Evolutionary conservation across 169 alveolate species (phyloP).

Genomic region (Eimeria mitis): DNA sequence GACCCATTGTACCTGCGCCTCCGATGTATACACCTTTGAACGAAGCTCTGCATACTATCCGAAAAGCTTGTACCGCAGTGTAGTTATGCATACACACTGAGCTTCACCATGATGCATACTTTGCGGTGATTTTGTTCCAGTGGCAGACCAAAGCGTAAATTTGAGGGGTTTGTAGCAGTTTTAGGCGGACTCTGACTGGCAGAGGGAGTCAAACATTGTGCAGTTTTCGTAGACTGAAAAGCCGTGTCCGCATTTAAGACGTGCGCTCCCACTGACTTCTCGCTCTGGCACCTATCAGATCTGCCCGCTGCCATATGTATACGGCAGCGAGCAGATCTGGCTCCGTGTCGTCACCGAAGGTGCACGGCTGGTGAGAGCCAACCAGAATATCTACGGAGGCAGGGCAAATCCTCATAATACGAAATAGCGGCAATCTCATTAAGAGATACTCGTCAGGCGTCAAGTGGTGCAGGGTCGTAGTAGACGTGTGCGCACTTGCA

Average conservation of each 20-base stretch:
- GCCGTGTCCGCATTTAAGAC: background rate
- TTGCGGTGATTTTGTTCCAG: background rate
- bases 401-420: too few species aligned
- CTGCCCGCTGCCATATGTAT: too few species aligned
- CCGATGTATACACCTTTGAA: background rate
- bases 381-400: background rate
- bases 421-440: too few species aligned
- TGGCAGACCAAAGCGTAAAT: background rate
- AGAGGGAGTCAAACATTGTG: background rate
- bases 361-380: background rate
- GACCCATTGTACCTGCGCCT: background rate
- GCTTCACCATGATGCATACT: background rate
- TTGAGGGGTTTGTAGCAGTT: background rate
- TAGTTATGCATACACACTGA: background rate
- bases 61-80: background rate
- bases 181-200: background rate
- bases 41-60: background rate
- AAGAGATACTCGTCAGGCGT: too few species aligned
- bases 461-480: too few species aligned
- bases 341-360: background rate
- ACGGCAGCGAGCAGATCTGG: background rate
- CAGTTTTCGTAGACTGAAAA: background rate
- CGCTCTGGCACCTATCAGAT: background rate
- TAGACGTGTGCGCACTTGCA: too few species aligned
- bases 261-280: background rate